Conservation (phyloP, 2,329 filamentous ascomycete species). For the Xylaria sp. region DNA sequence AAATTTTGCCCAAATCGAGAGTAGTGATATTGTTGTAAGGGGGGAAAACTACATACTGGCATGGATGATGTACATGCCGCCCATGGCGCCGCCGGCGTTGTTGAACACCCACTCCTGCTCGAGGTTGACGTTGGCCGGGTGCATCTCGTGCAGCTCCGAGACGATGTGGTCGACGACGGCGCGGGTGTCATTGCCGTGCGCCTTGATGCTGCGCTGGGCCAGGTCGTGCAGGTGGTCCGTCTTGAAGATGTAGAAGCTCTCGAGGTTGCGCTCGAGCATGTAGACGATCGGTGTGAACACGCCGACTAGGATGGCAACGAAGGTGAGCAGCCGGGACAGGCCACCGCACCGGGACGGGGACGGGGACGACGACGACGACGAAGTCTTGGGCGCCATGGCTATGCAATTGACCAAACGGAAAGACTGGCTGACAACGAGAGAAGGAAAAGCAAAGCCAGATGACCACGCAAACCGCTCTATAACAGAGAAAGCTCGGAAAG, state of each 20-base stretch:
- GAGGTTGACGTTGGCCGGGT: conserved; percentile 62
- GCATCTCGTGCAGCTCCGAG: conserved; percentile 61
- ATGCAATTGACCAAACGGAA: background rate
- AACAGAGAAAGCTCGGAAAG: background rate
- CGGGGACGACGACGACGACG: background rate
- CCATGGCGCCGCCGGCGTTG: conserved; percentile 90
- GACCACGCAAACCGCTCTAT: background rate
- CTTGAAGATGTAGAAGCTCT: conserved; percentile 76
- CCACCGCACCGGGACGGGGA: no score
- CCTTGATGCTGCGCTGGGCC: conserved; percentile 64
- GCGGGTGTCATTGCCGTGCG: conserved; percentile 75
- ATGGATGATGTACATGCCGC: conserved; percentile 87
- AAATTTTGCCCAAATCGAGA: background rate
- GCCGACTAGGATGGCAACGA: conserved; percentile 57
- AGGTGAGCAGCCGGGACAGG: conserved; percentile 45
- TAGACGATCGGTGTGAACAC: conserved; percentile 57
- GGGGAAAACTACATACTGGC: conserved; percentile 62
- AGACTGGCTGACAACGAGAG: background rate
- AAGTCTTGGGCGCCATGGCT: conserved; percentile 23
- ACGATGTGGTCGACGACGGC: conserved; percentile 72
- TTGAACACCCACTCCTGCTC: conserved; percentile 89
- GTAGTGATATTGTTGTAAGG: background rate
- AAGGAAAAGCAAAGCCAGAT: background rate
- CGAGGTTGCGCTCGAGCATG: conserved; percentile 60
- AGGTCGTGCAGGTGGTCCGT: conserved; percentile 69